phyloP scores from a whole-genome alignment of 768 basidiomycete genomes.

The Tylopilus felleus region DNA sequence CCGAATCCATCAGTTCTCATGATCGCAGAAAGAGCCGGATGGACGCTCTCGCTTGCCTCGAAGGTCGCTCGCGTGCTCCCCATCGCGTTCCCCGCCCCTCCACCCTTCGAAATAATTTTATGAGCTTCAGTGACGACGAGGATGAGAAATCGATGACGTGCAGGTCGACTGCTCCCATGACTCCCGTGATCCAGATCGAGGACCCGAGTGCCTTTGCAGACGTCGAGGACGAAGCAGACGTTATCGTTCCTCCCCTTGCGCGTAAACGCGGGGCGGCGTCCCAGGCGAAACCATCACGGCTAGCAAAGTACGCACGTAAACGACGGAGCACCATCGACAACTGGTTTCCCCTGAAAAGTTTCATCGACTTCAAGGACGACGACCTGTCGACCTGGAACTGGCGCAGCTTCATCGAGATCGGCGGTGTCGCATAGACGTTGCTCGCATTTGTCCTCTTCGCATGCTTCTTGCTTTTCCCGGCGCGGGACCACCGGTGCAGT shows the following conservation, averaged over 20 bases:
- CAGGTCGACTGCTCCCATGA: conserved; percentile 1
- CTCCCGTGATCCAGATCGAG: conserved; percentile 15
- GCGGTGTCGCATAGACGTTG: conserved; percentile 24
- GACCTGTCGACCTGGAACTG: conserved; percentile 48
- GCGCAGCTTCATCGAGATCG: conserved; percentile 64
- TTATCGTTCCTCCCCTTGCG: conserved; percentile 16
- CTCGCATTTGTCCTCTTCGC: neutral
- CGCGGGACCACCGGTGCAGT: conserved; percentile 5
- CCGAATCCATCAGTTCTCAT: conserved; percentile 43
- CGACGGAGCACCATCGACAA: conserved; percentile 44
- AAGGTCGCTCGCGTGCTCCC: conserved; percentile 43
- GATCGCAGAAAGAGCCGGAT: conserved; percentile 49
- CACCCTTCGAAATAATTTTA: conserved; percentile 47
- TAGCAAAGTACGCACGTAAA: conserved; percentile 21
- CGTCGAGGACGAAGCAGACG: conserved; percentile 32
- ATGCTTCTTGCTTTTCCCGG: neutral
- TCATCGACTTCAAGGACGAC: conserved; percentile 60
- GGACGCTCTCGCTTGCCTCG: conserved; percentile 61
- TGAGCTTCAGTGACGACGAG: conserved; percentile 67
- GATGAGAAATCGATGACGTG: conserved; percentile 34
- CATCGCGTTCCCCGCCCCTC: conserved; percentile 18
- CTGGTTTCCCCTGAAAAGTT: conserved; percentile 59
- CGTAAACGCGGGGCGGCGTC: conserved; percentile 9
- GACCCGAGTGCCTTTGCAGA: conserved; percentile 27
- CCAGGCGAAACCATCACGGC: conserved; percentile 9